A percentile compares a stretch with the other conserved stretches of the same genome.
phyloP scores from a whole-genome alignment of 805 yeast genomes.

The Kluyveromyces wickerhamii region DNA sequence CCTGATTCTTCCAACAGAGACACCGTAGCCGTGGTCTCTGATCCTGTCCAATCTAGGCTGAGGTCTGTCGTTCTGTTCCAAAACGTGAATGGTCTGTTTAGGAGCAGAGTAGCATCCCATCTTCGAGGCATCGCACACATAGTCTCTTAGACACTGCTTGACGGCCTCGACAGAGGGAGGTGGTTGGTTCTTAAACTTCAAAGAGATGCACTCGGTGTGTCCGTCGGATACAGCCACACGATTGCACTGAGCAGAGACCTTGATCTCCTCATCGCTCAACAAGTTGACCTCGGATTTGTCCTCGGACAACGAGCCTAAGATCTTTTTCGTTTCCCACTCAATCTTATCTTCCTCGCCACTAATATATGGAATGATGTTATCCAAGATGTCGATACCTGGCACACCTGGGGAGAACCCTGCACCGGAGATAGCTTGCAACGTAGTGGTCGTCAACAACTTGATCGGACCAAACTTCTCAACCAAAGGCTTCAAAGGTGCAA shows the following conservation, averaged over 20 bases:
- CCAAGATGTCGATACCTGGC: constrained; percentile 88
- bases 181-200: constrained; percentile 72
- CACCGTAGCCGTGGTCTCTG: constrained; percentile 90
- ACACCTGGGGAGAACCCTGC: constrained; percentile 99
- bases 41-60: constrained; percentile 97
- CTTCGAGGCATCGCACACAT: constrained; percentile 72
- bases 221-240: constrained; percentile 97
- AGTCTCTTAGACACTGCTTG: constrained; percentile 59
- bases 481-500: constrained; percentile 93
- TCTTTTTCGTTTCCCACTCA: constrained; percentile 97
- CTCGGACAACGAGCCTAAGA: constrained; percentile 56
- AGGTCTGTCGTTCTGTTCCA: constrained; percentile 89
- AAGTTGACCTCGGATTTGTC: constrained; percentile 49
- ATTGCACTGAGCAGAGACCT: constrained; percentile 92
- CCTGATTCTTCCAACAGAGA: constrained; percentile 89
- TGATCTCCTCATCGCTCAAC: constrained; percentile 60
- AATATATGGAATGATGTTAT: constrained; percentile 90
- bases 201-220: constrained; percentile 90
- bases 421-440: constrained; percentile 96
- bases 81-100: constrained; percentile 79
- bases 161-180: constrained; percentile 81
- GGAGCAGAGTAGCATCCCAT: constrained; percentile 91
- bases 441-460: constrained; percentile 77
- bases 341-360: constrained; percentile 97
- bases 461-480: constrained; percentile 87